Evolutionary conservation across 345 rosid species (phyloP).

Genomic region (Eucalyptus polybractea): DNA sequence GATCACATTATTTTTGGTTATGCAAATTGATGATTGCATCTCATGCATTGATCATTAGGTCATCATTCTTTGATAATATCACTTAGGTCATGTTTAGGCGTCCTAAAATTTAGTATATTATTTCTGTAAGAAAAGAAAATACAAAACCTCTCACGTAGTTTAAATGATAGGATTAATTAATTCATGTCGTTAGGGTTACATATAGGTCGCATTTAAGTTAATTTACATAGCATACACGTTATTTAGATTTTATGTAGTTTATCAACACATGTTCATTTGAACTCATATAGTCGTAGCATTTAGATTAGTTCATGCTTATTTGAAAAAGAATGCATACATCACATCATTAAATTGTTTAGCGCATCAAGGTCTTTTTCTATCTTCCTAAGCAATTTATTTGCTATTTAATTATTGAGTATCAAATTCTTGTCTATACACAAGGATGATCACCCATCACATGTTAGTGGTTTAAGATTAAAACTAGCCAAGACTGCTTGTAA

Average conservation of each 20-base stretch:
- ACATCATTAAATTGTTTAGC: neutral
- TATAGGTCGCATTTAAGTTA: neutral
- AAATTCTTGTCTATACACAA: neutral
- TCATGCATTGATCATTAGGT: neutral
- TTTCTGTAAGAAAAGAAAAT: too few relatives aligned
- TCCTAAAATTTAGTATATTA: neutral
- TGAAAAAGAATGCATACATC: neutral
- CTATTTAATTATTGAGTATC: neutral
- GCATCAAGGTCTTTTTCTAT: neutral
- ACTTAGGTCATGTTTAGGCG: neutral
- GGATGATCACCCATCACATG: neutral
- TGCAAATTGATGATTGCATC: neutral
- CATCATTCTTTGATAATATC: neutral
- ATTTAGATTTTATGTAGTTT: too few relatives aligned
- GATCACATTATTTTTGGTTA: neutral
- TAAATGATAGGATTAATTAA: too few relatives aligned
- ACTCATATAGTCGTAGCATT: neutral
- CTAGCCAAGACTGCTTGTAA: neutral
- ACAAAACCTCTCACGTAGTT: neutral
- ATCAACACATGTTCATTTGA: too few relatives aligned
- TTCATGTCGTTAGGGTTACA: neutral
- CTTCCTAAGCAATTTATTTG: neutral
- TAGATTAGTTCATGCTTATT: neutral
- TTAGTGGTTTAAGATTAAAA: neutral
- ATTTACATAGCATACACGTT: neutral